Evolutionary conservation across 768 basidiomycete species (phyloP), one percentile per base, ranked within the genome.

Genomic region (Amylocystis lapponica): DNA sequence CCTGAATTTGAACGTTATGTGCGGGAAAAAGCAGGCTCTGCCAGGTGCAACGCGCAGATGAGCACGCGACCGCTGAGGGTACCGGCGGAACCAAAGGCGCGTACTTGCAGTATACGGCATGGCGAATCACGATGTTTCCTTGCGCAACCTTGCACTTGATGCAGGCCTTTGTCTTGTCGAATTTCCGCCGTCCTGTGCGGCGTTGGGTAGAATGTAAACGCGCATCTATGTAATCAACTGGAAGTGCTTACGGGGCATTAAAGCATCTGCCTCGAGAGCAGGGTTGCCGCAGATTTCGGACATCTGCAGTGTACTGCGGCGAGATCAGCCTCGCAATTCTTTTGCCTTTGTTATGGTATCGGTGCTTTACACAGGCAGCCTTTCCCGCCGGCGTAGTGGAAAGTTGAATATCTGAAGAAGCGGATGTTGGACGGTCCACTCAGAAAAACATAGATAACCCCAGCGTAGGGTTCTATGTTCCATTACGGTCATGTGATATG

Each of bases 21-120:
- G 68, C 4, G 79, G 75, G 29, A 72, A 67, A 60, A 90, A 87
- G 54, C 86, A 89, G 4, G 69, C 73, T 61, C 81, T 83, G 52
- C n/a, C 13, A 3, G 20, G 30, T 23, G 6, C 9, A 30, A 30
- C 32, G 27, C 25, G 36, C 26, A 45, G 34, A 17, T 27, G 36
- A 14, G 27, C 7, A 27, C 4, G 17, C 13, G 34, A 16, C 26
- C 38, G 21, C 25, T 29, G 10, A 45, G 4, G 32, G 36, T 22
- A 16, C 36, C 33, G 25, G 36, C 27, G 22, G 49, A 37, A 34
- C 43, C 9, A 26, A 43, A 22, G 27, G 29, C 46, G 50, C 72
- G 53, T 54, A 87, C 87, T 79, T 86, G 85, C 88, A 91, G 56
- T 90, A 91, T 16, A 86, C 83, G 12, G 83, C 79, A 58, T 90